Percentiles rank a stretch among this genome's conserved stretches.
These are phyloP conservation scores for Candida pseudofarinosa DNA, from an alignment of 805 yeast genomes.

Conservation along the genomic window DNA sequence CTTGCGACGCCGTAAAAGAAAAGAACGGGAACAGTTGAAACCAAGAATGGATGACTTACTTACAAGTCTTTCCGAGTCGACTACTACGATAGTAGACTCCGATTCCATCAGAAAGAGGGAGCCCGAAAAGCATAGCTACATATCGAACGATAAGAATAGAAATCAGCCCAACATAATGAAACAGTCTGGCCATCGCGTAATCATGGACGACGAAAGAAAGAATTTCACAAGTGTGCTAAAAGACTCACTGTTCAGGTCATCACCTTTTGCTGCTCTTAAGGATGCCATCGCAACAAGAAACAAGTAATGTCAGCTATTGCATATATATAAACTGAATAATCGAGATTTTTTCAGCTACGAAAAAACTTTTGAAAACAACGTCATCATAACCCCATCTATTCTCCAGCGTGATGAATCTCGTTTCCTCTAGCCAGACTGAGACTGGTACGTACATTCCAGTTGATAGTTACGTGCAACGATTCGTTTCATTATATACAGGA, in stretches of 20 bases:
- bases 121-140: slow-evolving; percentile 10
- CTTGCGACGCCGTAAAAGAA: slow-evolving; percentile 57
- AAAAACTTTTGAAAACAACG: no score
- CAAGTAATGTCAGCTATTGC: no score
- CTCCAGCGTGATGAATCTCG: no score
- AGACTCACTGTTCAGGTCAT: slow-evolving; percentile 49
- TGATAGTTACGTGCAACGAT: not conserved
- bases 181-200: slow-evolving; percentile 36
- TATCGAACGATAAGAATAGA: slow-evolving; percentile 19
- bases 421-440: no score
- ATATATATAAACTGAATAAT: slow-evolving; percentile 6
- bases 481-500: not conserved
- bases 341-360: no score
- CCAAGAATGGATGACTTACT: slow-evolving; percentile 66
- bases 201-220: slow-evolving; percentile 54
- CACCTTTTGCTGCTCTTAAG: slow-evolving; percentile 64
- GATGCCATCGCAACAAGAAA: slow-evolving; percentile 40
- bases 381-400: no score
- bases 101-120: not conserved
- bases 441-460: no score
- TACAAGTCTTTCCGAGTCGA: slow-evolving; percentile 41
- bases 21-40: slow-evolving; percentile 55
- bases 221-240: slow-evolving; percentile 57
- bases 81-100: slow-evolving; percentile 12
- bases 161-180: slow-evolving; percentile 52